Evolutionary conservation across 306 rosid species (phyloP).

Genomic region (Datisca glomerata): DNA sequence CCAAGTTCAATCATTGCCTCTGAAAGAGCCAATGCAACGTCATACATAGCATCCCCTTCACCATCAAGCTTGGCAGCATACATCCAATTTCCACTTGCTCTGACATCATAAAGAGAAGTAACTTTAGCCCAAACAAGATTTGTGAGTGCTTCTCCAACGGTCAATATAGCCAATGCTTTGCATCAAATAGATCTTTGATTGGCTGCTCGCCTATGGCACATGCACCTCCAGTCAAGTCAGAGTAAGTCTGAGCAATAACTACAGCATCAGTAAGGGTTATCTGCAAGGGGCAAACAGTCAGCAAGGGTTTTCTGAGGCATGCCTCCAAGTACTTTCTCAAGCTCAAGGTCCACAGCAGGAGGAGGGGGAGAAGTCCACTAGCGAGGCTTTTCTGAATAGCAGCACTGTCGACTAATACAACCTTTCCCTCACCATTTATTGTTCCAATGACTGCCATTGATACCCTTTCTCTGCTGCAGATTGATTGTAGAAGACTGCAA

Average conservation of each 20-base stretch:
- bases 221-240: too few relatives aligned
- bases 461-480: conserved; percentile 68
- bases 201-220: too few relatives aligned
- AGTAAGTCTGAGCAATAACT: too few relatives aligned
- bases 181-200: too few relatives aligned
- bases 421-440: too few relatives aligned
- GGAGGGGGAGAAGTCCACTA: too few relatives aligned
- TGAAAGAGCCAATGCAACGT: too few relatives aligned
- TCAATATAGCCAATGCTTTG: conserved; percentile 93
- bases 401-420: too few relatives aligned
- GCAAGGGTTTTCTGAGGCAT: conserved; percentile 80
- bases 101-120: too few relatives aligned
- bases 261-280: conserved; percentile 82
- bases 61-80: conserved; percentile 93
- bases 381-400: too few relatives aligned
- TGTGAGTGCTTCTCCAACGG: conserved; percentile 93
- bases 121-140: conserved; percentile 91
- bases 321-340: conserved; percentile 90
- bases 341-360: too few relatives aligned
- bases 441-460: conserved; percentile 96
- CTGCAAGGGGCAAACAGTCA: conserved; percentile 84
- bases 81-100: conserved; percentile 95
- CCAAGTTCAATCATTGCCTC: conserved; percentile 88
- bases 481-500: conserved; percentile 43
- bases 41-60: conserved; percentile 89